Conservation (phyloP, 371 early-diverging fungal genomes). For the Mucor mucedo region DNA sequence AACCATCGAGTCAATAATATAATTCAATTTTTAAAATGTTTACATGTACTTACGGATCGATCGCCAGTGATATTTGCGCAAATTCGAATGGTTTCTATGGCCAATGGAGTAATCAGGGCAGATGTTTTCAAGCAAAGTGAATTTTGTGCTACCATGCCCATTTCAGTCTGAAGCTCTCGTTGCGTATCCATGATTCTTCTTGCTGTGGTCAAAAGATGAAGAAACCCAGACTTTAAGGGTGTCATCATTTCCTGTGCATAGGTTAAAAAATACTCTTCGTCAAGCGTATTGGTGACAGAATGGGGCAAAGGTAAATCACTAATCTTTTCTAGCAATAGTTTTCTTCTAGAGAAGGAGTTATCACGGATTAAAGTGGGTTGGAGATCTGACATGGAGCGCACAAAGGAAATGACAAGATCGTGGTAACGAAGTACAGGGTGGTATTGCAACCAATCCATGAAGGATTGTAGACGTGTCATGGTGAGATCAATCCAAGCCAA, state of each 20-base stretch:
- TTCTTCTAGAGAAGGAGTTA: slow-evolving; percentile 39
- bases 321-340: slow-evolving; percentile 42
- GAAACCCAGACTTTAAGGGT: slow-evolving; percentile 29
- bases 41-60: slow-evolving; percentile 15
- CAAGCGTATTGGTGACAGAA: slow-evolving; percentile 1
- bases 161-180: slow-evolving; percentile 10
- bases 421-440: slow-evolving; percentile 53
- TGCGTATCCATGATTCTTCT: slow-evolving; percentile 13
- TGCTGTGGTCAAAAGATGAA: background rate
- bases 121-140: background rate
- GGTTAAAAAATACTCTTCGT: slow-evolving; percentile 46
- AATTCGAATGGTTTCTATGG: slow-evolving; percentile 20
- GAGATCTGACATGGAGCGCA: slow-evolving; percentile 33
- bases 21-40: background rate
- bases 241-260: slow-evolving; percentile 35
- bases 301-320: slow-evolving; percentile 22
- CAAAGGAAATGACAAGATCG: slow-evolving; percentile 56
- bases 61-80: slow-evolving; percentile 24
- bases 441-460: slow-evolving; percentile 52
- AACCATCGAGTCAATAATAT: background rate
- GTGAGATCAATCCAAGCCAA: slow-evolving; percentile 36
- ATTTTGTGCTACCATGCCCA: slow-evolving; percentile 4
- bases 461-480: slow-evolving; percentile 39
- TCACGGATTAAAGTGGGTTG: slow-evolving; percentile 35
- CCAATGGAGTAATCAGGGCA: slow-evolving; percentile 6